phyloP scores from a whole-genome alignment of 306 rosid genomes.

The Cyclanthera cordifolia region DNA sequence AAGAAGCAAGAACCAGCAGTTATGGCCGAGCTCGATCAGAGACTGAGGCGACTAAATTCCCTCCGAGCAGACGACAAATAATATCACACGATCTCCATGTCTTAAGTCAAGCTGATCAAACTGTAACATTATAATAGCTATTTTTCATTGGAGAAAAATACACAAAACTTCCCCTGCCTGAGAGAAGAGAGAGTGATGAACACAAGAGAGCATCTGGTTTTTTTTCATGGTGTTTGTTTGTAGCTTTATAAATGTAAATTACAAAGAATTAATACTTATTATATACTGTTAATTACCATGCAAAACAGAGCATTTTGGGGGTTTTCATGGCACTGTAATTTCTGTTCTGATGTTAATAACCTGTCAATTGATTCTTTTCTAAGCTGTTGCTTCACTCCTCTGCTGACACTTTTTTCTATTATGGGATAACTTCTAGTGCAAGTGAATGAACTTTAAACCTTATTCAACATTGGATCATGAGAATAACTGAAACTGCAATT shows the following conservation, averaged over 20 bases:
- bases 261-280: constrained; percentile 14
- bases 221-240: constrained; percentile 32
- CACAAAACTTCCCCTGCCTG: constrained; percentile 13
- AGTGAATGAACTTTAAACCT: neutral
- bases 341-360: constrained; percentile 14
- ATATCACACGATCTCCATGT: constrained; percentile 1
- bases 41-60: constrained; percentile 68
- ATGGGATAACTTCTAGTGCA: neutral
- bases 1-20: constrained; percentile 97
- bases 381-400: neutral
- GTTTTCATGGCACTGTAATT: constrained; percentile 23
- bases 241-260: constrained; percentile 51
- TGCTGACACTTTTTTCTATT: neutral
- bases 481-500: neutral
- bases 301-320: constrained; percentile 21
- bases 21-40: constrained; percentile 87
- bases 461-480: neutral
- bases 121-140: constrained; percentile 20
- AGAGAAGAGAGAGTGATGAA: constrained; percentile 21
- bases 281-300: constrained; percentile 21
- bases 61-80: constrained; percentile 42
- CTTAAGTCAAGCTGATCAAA: constrained; percentile 11
- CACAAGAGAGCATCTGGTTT: constrained; percentile 1
- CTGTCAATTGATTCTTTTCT: neutral
- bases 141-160: constrained; percentile 12